Evolutionary conservation across 2,329 filamentous ascomycete genomes (phyloP).

Genomic region (Colletotrichum tanaceti): DNA sequence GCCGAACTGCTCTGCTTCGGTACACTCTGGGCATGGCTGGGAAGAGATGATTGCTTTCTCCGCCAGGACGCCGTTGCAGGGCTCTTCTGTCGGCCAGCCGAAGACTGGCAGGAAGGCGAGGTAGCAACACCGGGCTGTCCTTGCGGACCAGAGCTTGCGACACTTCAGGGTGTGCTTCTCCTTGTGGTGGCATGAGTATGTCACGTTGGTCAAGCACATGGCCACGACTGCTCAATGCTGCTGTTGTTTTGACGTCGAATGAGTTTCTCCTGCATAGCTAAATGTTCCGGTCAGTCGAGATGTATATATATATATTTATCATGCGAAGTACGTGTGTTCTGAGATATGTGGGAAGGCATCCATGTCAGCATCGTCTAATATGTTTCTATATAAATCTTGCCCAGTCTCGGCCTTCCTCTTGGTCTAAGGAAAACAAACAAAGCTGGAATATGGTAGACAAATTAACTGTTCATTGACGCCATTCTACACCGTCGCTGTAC

Average conservation of each 20-base stretch:
- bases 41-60: background rate
- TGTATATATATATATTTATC: background rate
- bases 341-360: background rate
- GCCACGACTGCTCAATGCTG: background rate
- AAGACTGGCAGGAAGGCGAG: conserved; percentile 25
- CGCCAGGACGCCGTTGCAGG: conserved; percentile 18
- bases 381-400: conserved; percentile 4
- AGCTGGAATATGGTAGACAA: background rate
- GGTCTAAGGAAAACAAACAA: background rate
- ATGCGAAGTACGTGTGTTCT: background rate
- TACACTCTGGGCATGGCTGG: conserved; percentile 23
- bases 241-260: background rate
- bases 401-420: background rate
- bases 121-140: conserved; percentile 22
- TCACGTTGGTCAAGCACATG: conserved; percentile 36
- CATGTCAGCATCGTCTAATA: background rate
- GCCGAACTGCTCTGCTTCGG: conserved; percentile 16
- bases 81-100: conserved; percentile 23
- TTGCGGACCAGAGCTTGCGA: conserved; percentile 21
- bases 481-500: background rate
- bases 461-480: background rate
- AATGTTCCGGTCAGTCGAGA: background rate
- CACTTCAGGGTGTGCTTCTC: conserved; percentile 17
- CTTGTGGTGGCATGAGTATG: conserved; percentile 29
- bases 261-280: too few species aligned